Conservation (phyloP, 2,329 filamentous ascomycete species). For the Epicoccum sorghinum region DNA sequence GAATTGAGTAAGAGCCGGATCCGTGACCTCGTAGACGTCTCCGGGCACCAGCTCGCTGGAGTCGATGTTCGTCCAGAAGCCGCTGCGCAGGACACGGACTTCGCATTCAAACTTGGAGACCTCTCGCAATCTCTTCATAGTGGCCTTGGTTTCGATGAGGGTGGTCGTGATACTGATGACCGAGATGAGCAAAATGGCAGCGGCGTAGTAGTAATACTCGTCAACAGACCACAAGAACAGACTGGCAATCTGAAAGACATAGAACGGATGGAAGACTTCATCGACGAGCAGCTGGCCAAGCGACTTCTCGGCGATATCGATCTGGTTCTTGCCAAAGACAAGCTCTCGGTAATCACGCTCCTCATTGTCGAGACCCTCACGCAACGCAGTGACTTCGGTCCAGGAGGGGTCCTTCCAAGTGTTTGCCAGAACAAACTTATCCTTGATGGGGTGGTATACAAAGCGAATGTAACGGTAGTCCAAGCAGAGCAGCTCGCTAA, state of each 20-base stretch:
- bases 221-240: constrained; percentile 93
- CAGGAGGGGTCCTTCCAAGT: constrained; percentile 95
- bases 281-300: constrained; percentile 83
- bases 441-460: constrained; percentile 85
- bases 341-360: constrained; percentile 82
- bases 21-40: constrained; percentile 95
- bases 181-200: constrained; percentile 94
- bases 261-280: constrained; percentile 97
- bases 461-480: constrained; percentile 96
- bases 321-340: constrained; percentile 88
- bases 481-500: constrained; percentile 75
- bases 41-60: constrained; percentile 92
- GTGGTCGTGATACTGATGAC: constrained; percentile 89
- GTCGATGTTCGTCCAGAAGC: constrained; percentile 90
- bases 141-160: constrained; percentile 87
- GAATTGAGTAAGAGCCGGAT: constrained; percentile 85
- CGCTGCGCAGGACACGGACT: constrained; percentile 88
- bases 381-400: constrained; percentile 76
- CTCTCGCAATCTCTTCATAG: constrained; percentile 87
- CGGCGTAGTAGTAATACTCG: constrained; percentile 96
- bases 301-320: constrained; percentile 92
- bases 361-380: constrained; percentile 83
- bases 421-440: constrained; percentile 84
- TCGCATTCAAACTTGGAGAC: constrained; percentile 96
- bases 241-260: constrained; percentile 96